Percentiles rank a stretch among this genome's conserved stretches.
These are phyloP conservation scores for Fraxinus latifolia DNA, from an alignment of 305 asterid species.

Conservation along the genomic window DNA sequence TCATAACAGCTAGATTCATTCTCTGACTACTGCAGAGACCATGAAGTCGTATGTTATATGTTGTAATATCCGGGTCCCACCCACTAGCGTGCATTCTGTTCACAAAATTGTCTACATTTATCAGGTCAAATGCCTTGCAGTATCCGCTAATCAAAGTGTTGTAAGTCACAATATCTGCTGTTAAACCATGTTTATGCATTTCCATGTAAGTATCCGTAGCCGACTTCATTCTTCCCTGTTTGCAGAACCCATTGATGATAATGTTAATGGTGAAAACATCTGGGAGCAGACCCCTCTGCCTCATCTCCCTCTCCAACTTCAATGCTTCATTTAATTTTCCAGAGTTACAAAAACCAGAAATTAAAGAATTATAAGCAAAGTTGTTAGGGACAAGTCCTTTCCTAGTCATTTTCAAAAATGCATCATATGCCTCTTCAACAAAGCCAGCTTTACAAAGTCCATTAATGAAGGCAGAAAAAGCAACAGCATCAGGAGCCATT, in stretches of 20 bases:
- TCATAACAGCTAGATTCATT: slow-evolving; percentile 62
- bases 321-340: slow-evolving; percentile 61
- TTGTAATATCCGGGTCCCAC: slow-evolving; percentile 72
- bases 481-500: slow-evolving; percentile 85
- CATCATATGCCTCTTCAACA: slow-evolving; percentile 58
- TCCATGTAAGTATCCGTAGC: slow-evolving; percentile 64
- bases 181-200: slow-evolving; percentile 58
- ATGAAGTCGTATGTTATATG: slow-evolving; percentile 77
- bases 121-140: slow-evolving; percentile 75
- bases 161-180: slow-evolving; percentile 79
- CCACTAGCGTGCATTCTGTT: slow-evolving; percentile 59
- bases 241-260: slow-evolving; percentile 77
- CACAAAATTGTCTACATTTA: slow-evolving; percentile 58
- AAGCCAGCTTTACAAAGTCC: slow-evolving; percentile 73
- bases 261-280: slow-evolving; percentile 75
- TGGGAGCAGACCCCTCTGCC: slow-evolving; percentile 65
- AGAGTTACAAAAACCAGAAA: slow-evolving; percentile 64
- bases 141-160: slow-evolving; percentile 84
- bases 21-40: slow-evolving; percentile 67
- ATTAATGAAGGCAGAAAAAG: slow-evolving; percentile 77
- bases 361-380: slow-evolving; percentile 75
- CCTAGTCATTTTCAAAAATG: slow-evolving; percentile 48
- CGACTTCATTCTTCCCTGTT: slow-evolving; percentile 69
- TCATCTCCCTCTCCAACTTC: slow-evolving; percentile 73
- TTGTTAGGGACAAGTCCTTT: slow-evolving; percentile 82